phyloP scores from a whole-genome alignment of 208 protist species.

The Leishmania lainsoni region DNA sequence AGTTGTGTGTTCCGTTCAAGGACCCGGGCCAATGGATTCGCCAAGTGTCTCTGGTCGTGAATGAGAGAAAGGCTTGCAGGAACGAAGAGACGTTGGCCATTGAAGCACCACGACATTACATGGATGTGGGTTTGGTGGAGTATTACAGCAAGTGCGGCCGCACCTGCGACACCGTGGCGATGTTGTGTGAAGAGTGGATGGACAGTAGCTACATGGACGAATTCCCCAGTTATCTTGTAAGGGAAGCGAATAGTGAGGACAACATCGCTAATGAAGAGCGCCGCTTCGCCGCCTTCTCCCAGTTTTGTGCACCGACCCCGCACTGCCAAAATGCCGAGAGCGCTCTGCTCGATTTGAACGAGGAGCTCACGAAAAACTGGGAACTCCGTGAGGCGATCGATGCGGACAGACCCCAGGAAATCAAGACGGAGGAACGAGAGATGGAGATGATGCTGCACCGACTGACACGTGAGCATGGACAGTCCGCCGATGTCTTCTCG shows the following conservation, averaged over 20 bases:
- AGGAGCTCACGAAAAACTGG: slow-evolving; percentile 11
- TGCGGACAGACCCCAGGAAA: slow-evolving; percentile 25
- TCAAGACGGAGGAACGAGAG: slow-evolving; percentile 60
- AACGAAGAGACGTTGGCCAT: neutral
- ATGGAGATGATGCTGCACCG: slow-evolving; percentile 78
- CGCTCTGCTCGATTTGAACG: slow-evolving; percentile 10
- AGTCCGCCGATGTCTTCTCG: slow-evolving; percentile 56
- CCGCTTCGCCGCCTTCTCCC: slow-evolving; percentile 9
- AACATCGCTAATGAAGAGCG: slow-evolving; percentile 15
- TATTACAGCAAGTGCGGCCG: slow-evolving; percentile 64
- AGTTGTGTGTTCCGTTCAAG: slow-evolving; percentile 73
- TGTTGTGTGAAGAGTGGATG: slow-evolving; percentile 57
- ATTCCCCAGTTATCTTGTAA: slow-evolving; percentile 34
- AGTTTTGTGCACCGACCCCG: slow-evolving; percentile 12
- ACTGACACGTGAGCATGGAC: slow-evolving; percentile 47
- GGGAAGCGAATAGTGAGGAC: neutral
- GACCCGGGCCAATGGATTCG: slow-evolving; percentile 77
- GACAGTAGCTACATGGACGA: slow-evolving; percentile 43
- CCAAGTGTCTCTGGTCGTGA: slow-evolving; percentile 32
- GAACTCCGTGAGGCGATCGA: slow-evolving; percentile 16
- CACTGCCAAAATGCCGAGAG: slow-evolving; percentile 22
- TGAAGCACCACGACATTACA: slow-evolving; percentile 9
- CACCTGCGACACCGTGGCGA: slow-evolving; percentile 59
- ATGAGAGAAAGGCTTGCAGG: slow-evolving; percentile 17
- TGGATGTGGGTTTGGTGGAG: slow-evolving; percentile 23